Evolutionary conservation across 176 grass and related monocot species (phyloP).

Genomic region (Phoenix roebelenii): DNA sequence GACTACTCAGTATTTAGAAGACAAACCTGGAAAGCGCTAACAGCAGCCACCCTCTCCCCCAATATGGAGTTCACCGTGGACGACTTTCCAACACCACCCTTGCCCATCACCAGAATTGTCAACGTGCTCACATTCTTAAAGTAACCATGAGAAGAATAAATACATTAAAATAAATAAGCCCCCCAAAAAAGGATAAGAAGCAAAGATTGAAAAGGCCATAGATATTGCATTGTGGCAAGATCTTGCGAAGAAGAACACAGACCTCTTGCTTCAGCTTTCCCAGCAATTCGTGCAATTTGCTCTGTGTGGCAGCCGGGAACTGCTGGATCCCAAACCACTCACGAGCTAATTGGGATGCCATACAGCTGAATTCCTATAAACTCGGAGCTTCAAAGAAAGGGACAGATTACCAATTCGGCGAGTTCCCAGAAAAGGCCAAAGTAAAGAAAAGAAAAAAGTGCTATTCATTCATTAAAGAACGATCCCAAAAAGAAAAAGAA

Average conservation of each 20-base stretch:
- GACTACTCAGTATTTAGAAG: too few species aligned
- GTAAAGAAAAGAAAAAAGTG: too few species aligned
- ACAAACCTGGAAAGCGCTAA: slow-evolving; percentile 89
- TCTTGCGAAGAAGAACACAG: neutral
- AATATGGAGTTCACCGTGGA: slow-evolving; percentile 88
- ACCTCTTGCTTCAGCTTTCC: slow-evolving; percentile 11
- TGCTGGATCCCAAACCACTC: slow-evolving; percentile 7
- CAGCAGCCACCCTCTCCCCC: slow-evolving; percentile 65
- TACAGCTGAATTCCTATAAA: too few species aligned
- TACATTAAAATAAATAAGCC: neutral
- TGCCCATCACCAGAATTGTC: slow-evolving; percentile 94
- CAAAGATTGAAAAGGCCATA: too few species aligned
- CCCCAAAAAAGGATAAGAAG: too few species aligned
- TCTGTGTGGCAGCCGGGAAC: slow-evolving; percentile 5
- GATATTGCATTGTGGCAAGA: too few species aligned
- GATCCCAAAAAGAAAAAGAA: too few species aligned
- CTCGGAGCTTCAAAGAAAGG: too few species aligned
- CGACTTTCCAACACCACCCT: slow-evolving; percentile 92
- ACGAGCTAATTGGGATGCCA: slow-evolving; percentile 1
- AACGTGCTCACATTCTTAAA: slow-evolving; percentile 75
- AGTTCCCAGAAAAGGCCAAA: too few species aligned
- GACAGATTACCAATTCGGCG: too few species aligned
- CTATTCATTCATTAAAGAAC: too few species aligned
- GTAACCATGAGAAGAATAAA: slow-evolving; percentile 9
- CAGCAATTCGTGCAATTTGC: slow-evolving; percentile 18